Evolutionary conservation across 306 rosid species (phyloP).

Genomic region (Delonix regia): DNA sequence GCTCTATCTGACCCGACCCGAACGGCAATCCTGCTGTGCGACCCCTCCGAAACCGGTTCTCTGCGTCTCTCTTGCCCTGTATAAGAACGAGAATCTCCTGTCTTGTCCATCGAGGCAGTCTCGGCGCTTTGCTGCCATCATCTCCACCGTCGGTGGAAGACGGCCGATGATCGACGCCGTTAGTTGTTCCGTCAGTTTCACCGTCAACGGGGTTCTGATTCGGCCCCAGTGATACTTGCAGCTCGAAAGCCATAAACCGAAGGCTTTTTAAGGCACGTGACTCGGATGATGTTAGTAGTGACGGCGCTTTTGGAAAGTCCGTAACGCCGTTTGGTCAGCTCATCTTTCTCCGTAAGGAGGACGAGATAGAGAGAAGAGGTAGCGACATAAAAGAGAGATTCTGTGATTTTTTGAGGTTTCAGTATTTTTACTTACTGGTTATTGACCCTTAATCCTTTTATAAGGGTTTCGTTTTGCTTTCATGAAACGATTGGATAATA

Average conservation of each 20-base stretch:
- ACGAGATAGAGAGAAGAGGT: background rate
- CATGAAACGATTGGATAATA: no score
- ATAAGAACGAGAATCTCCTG: conserved; percentile 81
- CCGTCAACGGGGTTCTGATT: conserved; percentile 48
- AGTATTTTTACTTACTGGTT: conserved; percentile 24
- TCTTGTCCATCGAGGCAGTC: conserved; percentile 86
- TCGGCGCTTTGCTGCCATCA: conserved; percentile 61
- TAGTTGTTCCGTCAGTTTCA: conserved; percentile 40
- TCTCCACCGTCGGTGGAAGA: conserved; percentile 59
- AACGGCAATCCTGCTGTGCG: conserved; percentile 46
- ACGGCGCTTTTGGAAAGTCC: conserved; percentile 20
- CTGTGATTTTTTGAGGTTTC: conserved; percentile 31
- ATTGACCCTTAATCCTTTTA: conserved; percentile 47
- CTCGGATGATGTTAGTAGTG: background rate
- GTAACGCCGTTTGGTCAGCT: conserved; percentile 55
- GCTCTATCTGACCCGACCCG: conserved; percentile 73
- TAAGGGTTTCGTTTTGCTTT: conserved; percentile 31
- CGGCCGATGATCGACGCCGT: conserved; percentile 51
- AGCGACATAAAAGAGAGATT: background rate
- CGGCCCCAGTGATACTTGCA: conserved; percentile 39
- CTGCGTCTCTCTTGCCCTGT: conserved; percentile 76
- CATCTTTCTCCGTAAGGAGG: conserved; percentile 24
- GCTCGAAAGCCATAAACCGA: conserved; percentile 62
- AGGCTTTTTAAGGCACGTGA: conserved; percentile 53
- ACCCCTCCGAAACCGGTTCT: conserved; percentile 57